Conservation (phyloP, 2,329 filamentous ascomycete species). For the Monilinia fructicola region DNA sequence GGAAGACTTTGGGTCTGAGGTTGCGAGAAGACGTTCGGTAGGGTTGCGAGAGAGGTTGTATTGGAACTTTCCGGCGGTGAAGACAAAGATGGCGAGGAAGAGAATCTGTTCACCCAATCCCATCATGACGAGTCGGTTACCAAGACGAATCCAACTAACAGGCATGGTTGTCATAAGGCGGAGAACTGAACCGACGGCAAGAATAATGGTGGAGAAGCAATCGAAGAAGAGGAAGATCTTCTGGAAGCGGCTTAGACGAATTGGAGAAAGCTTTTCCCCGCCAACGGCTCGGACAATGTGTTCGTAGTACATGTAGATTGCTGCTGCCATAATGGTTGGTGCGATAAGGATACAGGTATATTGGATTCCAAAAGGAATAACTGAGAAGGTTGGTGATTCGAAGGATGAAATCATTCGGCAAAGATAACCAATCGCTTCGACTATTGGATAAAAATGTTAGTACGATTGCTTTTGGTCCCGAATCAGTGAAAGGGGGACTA, state of each 20-base stretch:
- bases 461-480: not conserved
- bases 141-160: conserved; percentile 11
- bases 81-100: conserved; percentile 16
- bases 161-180: conserved; percentile 5
- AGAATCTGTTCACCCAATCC: conserved; percentile 9
- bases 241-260: conserved; percentile 12
- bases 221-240: conserved; percentile 20
- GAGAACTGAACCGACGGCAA: conserved; percentile 11
- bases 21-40: not conserved
- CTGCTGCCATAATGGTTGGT: conserved; percentile 18
- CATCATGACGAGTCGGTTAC: conserved; percentile 15
- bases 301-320: conserved; percentile 20
- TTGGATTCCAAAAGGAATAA: conserved; percentile 16
- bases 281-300: conserved; percentile 2
- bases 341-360: conserved; percentile 16
- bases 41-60: conserved; percentile 13
- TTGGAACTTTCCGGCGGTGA: conserved; percentile 15
- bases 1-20: not conserved
- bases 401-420: conserved; percentile 8
- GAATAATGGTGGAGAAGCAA: conserved; percentile 5
- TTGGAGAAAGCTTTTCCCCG: conserved; percentile 4
- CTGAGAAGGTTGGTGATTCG: conserved; percentile 15
- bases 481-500: not conserved
- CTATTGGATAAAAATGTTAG: not conserved
- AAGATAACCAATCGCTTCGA: conserved; percentile 18